phyloP scores from a whole-genome alignment of 1,284 basidiomycete genomes.

The Sporisorium iseilematis-ciliati region DNA sequence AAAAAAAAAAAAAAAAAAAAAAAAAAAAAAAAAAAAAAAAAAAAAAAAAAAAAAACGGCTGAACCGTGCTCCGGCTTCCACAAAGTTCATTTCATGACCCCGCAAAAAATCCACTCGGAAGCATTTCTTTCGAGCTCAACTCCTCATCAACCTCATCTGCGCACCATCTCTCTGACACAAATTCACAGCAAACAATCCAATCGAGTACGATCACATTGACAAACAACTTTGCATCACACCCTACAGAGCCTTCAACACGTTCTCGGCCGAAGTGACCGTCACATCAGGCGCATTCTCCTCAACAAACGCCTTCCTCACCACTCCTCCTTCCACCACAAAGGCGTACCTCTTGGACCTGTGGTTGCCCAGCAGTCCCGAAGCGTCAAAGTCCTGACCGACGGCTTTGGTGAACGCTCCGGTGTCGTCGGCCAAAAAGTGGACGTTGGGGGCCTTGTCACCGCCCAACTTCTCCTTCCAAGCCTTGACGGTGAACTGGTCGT shows the following conservation, averaged over 20 bases:
- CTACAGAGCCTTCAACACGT: constrained; percentile 54
- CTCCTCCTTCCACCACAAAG: constrained; percentile 57
- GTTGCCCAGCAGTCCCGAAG: constrained; percentile 60
- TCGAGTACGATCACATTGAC: too few species aligned
- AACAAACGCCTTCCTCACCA: constrained; percentile 58
- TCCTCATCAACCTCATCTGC: too few species aligned
- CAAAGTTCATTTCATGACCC: not conserved
- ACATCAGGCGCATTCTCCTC: constrained; percentile 62
- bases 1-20: too few species aligned
- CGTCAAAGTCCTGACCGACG: constrained; percentile 64
- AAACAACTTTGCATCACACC: too few species aligned
- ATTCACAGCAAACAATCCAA: too few species aligned
- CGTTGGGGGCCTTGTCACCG: constrained; percentile 35
- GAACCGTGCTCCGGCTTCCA: not conserved
- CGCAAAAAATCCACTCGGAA: not conserved
- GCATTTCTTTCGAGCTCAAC: too few species aligned
- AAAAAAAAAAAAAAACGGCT: too few species aligned
- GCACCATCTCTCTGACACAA: too few species aligned
- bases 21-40: too few species aligned
- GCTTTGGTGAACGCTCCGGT: constrained; percentile 65
- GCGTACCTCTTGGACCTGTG: constrained; percentile 58
- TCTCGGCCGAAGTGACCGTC: constrained; percentile 60
- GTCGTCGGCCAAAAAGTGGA: constrained; percentile 67
- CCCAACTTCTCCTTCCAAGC: constrained; percentile 68
- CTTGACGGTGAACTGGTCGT: constrained; percentile 63